Conservation (phyloP, 805 yeast species). For the Diddensiella transvaalensis region DNA sequence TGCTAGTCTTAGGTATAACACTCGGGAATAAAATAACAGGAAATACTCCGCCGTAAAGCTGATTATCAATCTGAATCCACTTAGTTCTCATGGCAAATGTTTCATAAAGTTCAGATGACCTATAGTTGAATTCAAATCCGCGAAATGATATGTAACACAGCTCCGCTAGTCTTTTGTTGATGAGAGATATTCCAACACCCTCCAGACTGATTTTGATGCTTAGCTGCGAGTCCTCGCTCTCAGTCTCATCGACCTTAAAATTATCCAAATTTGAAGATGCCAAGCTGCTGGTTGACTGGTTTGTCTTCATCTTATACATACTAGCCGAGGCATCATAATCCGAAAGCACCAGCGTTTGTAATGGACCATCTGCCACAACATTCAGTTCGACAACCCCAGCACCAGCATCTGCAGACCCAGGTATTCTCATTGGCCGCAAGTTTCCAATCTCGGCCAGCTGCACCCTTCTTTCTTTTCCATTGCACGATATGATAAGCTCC, state of each 20-base stretch:
- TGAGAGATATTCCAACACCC: conserved; percentile 84
- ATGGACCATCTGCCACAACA: conserved; percentile 95
- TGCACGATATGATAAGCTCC: conserved; percentile 69
- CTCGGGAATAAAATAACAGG: conserved; percentile 90
- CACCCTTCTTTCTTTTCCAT: conserved; percentile 70
- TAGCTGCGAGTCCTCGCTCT: conserved; percentile 51
- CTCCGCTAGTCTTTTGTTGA: conserved; percentile 69
- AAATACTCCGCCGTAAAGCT: conserved; percentile 78
- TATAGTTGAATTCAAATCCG: conserved; percentile 77
- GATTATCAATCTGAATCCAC: conserved; percentile 95
- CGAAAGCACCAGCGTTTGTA: conserved; percentile 80
- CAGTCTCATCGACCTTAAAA: conserved; percentile 31
- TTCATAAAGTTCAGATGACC: conserved; percentile 80
- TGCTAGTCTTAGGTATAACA: conserved; percentile 76
- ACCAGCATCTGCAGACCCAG: conserved; percentile 36
- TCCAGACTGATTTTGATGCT: conserved; percentile 57
- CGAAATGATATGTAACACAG: conserved; percentile 76
- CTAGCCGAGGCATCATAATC: conserved; percentile 77
- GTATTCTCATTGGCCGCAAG: conserved; percentile 77
- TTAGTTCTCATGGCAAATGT: conserved; percentile 75
- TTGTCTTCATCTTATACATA: conserved; percentile 53
- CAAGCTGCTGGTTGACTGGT: conserved; percentile 19
- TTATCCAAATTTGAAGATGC: conserved; percentile 15
- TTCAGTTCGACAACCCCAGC: conserved; percentile 72
- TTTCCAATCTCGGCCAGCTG: conserved; percentile 93